Base-by-base conservation (phyloP, 257 asterid genomes). In the Lithospermum erythrorhizon region DNA sequence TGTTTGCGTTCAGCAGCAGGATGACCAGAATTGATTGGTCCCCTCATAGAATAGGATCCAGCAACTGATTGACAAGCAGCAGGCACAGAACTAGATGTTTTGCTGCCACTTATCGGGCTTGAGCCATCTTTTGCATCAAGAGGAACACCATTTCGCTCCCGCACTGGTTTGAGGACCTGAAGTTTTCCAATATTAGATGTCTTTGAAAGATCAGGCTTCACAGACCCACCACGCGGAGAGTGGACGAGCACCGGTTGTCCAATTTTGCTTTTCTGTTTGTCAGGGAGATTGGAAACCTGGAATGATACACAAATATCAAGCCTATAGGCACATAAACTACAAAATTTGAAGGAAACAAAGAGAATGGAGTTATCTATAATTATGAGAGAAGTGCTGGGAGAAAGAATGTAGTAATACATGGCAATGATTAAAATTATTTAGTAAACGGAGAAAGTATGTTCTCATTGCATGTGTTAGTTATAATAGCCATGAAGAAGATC, bases 151-250 rank as follows among this genome's bases (percentile, higher is more conserved):
- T 73, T 82, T 73, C 76, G 78, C 69, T 87, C 96, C 64, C 93
- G 72, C 21, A 63, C 75, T 15, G 89, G 80, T 70, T 83, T 91
- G 49, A 86, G 94, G 62, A 88, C 78, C 20, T 76, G 93, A 73
- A 88, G 83, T 81, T 83, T 88, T 58, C 95, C 96, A 23, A 68
- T 65, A 61, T 61, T 82, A 51, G 80, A 63, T 66, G 80, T 55
- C 79, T 82, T 86, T 22, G 78, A 68, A 62, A 55, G 69, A 66
- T 87, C 96, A 52, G 64, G 67, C 68, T 78, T 85, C 41, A 56
- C 63, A 19, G 74, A 77, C 53, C 75, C 94, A 66, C 77, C 80
- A 21, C 84, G 94, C 75, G 45, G 94, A 71, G 72, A 75, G 86
- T 79, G 65, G 5, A 81, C 69, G 68, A 77, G 90, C 66, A 71